Evolutionary conservation across 1,284 basidiomycete species (phyloP).

Genomic region (Sporisorium graminicola): DNA sequence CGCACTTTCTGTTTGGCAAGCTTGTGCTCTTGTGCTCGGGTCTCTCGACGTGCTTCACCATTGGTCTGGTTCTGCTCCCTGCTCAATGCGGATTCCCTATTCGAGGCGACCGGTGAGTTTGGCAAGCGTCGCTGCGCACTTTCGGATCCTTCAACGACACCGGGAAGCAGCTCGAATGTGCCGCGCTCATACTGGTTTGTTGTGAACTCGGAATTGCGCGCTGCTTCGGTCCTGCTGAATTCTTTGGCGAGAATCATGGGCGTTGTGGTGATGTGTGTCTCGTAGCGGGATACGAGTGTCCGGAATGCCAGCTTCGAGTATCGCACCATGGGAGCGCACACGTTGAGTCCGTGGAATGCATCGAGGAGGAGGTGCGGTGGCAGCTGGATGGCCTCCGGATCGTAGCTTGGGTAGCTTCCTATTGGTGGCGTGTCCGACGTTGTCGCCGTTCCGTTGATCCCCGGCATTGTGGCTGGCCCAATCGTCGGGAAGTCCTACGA

Average conservation of each 20-base stretch:
- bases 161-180: slow-evolving; percentile 71
- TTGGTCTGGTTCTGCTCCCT: background rate
- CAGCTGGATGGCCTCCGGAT: slow-evolving; percentile 23
- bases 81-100: background rate
- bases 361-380: slow-evolving; percentile 56
- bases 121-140: slow-evolving; percentile 18
- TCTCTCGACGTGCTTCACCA: slow-evolving; percentile 26
- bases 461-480: slow-evolving; percentile 1
- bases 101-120: background rate
- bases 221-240: slow-evolving; percentile 74
- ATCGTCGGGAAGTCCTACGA: background rate
- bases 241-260: slow-evolving; percentile 76
- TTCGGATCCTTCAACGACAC: slow-evolving; percentile 50
- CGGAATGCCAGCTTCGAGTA: slow-evolving; percentile 76
- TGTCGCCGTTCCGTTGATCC: background rate
- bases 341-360: slow-evolving; percentile 55
- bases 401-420: slow-evolving; percentile 25
- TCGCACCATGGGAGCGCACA: slow-evolving; percentile 73
- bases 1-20: slow-evolving; percentile 34
- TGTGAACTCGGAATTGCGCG: slow-evolving; percentile 74
- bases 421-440: background rate
- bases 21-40: slow-evolving; percentile 8
- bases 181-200: slow-evolving; percentile 74
- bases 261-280: slow-evolving; percentile 75
- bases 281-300: slow-evolving; percentile 74